These are phyloP conservation scores for Crithidia expoeki DNA, from an alignment of 208 protist species.

Conservation along the genomic window DNA sequence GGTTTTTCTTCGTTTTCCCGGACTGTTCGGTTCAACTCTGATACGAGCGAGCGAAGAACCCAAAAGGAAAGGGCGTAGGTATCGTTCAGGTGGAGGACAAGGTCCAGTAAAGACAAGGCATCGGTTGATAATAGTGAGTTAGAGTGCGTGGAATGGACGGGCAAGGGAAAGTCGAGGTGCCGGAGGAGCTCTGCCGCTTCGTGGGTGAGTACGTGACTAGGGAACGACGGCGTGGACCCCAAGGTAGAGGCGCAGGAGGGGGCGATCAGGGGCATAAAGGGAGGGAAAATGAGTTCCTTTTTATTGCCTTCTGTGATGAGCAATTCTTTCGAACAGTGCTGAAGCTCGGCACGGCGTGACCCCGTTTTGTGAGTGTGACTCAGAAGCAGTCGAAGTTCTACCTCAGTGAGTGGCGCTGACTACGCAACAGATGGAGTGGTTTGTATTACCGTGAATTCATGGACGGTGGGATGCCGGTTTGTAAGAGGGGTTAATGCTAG, in stretches of 20 bases:
- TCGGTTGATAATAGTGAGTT: constrained; percentile 24
- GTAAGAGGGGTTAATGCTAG: too few species aligned
- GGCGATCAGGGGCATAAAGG: neutral
- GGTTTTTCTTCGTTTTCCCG: neutral
- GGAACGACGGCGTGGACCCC: too few species aligned
- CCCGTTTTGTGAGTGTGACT: too few species aligned
- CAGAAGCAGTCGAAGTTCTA: too few species aligned
- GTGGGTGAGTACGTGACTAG: neutral
- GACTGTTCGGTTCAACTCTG: neutral
- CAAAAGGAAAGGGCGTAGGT: constrained; percentile 38
- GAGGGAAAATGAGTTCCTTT: neutral
- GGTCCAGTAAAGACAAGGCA: constrained; percentile 42
- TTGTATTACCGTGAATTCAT: too few species aligned
- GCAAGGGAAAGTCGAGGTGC: neutral
- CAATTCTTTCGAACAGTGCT: too few species aligned
- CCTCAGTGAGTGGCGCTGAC: too few species aligned
- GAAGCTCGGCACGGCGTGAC: too few species aligned
- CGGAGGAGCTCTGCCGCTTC: constrained; percentile 2
- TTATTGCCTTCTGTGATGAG: too few species aligned
- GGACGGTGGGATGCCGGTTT: too few species aligned
- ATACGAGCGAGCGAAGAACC: constrained; percentile 11
- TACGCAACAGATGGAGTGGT: too few species aligned
- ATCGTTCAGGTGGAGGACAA: constrained; percentile 50
- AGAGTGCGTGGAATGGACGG: too few species aligned
- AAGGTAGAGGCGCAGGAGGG: neutral